A percentile compares a stretch with the other conserved stretches of the same genome.
Conservation (phyloP, 75 land plant species). For the Sequoiadendron giganteum region DNA sequence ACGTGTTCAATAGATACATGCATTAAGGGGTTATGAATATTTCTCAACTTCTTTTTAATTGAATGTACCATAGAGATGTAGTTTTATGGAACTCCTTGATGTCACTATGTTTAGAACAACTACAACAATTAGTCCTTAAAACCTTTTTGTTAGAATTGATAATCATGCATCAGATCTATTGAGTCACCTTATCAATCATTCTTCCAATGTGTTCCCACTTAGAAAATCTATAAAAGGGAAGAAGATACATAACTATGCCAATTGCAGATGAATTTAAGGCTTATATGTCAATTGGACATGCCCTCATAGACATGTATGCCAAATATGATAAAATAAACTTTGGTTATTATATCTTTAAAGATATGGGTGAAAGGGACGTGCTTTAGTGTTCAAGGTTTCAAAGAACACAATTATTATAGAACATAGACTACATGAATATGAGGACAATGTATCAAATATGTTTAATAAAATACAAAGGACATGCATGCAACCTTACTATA, state of each 20-base stretch:
- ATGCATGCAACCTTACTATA: constrained; percentile 16
- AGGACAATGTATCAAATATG: constrained; percentile 19
- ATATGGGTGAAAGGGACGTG: constrained; percentile 20
- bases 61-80: constrained; percentile 23
- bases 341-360: constrained; percentile 26
- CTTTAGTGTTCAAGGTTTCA: constrained; percentile 23
- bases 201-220: constrained; percentile 44
- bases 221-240: constrained; percentile 35
- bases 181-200: constrained; percentile 42
- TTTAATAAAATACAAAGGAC: background rate
- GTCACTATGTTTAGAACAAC: constrained; percentile 60
- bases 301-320: constrained; percentile 54
- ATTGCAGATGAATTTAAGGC: constrained; percentile 19
- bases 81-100: constrained; percentile 40
- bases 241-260: constrained; percentile 26
- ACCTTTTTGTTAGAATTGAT: constrained; percentile 41
- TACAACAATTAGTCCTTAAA: constrained; percentile 33
- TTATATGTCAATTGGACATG: constrained; percentile 38
- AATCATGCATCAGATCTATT: constrained; percentile 24
- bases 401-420: constrained; percentile 57
- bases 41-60: constrained; percentile 52
- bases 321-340: constrained; percentile 44
- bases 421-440: constrained; percentile 45
- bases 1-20: constrained; percentile 54
- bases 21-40: constrained; percentile 44